These are phyloP conservation scores for Metarhizium robertsii DNA, from an alignment of 2,329 filamentous ascomycete genomes.

Conservation along the genomic window DNA sequence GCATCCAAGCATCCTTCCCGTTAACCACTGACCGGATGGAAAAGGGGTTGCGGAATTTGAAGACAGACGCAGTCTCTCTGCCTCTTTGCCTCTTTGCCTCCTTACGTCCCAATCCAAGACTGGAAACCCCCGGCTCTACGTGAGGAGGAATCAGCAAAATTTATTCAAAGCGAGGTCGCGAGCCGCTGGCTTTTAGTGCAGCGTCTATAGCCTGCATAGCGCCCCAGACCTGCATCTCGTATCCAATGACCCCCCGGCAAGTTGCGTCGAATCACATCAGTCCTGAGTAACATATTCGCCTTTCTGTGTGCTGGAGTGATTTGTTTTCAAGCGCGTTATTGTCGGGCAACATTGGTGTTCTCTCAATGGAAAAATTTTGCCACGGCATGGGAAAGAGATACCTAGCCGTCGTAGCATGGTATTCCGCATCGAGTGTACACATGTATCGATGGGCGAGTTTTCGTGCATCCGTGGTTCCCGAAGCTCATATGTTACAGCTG, in stretches of 20 bases:
- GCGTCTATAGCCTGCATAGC: background rate
- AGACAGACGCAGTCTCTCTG: no score
- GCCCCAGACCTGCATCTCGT: background rate
- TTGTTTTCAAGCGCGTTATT: background rate
- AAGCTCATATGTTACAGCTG: no score
- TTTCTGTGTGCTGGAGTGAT: no score
- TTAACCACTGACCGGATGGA: no score
- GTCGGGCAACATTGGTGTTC: background rate
- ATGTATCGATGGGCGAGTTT: background rate
- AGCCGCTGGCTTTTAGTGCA: background rate
- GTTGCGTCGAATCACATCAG: background rate
- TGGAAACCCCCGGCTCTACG: no score
- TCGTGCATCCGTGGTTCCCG: background rate
- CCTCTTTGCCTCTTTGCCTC: no score
- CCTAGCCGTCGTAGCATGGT: background rate
- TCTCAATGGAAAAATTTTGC: background rate
- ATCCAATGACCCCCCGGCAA: background rate
- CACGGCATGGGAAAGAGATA: background rate
- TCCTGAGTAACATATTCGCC: background rate
- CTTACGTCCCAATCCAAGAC: no score
- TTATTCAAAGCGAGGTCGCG: background rate
- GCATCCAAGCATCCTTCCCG: no score
- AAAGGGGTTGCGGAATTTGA: no score
- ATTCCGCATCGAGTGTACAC: no score
- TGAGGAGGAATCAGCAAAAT: no score